Percentiles rank a stretch among this genome's conserved stretches.
Conservation (phyloP, 495 filamentous ascomycete species). For the Penicillium fimorum region DNA sequence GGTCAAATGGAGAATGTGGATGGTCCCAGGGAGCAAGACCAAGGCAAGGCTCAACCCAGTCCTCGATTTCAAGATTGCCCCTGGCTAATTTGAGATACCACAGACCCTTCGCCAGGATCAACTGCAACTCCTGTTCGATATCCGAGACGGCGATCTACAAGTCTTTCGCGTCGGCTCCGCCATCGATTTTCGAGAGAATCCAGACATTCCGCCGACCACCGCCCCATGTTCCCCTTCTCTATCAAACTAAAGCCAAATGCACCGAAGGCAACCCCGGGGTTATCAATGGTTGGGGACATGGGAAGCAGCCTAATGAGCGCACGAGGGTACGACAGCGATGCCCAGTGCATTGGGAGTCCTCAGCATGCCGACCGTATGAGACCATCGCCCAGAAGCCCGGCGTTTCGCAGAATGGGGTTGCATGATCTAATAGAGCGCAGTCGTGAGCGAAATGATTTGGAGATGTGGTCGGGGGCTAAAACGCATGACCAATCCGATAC, state of each 20-base stretch:
- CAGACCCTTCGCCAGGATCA: not conserved
- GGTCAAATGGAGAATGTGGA: not conserved
- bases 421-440: constrained; percentile 24
- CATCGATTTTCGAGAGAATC: constrained; percentile 39
- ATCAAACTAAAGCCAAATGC: constrained; percentile 23
- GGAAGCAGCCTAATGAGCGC: constrained; percentile 44
- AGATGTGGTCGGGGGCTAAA: constrained; percentile 8
- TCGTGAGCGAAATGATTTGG: constrained; percentile 19
- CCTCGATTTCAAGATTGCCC: not conserved
- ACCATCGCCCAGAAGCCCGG: constrained; percentile 8
- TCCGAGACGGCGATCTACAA: constrained; percentile 4
- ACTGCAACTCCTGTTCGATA: not conserved
- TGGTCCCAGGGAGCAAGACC: not conserved
- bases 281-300: constrained; percentile 20
- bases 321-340: constrained; percentile 48
- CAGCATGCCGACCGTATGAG: constrained; percentile 14
- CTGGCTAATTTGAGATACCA: not conserved
- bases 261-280: constrained; percentile 3
- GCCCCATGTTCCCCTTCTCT: constrained; percentile 23
- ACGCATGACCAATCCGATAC: not conserved
- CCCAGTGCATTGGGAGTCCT: constrained; percentile 39
- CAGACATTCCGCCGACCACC: constrained; percentile 14
- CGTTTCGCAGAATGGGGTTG: constrained; percentile 14
- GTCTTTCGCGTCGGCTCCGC: constrained; percentile 35
- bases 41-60: constrained; percentile 1